A percentile compares a stretch with the other conserved stretches of the same genome.
Evolutionary conservation across 371 early-diverging fungal genomes (phyloP).

Genomic region (Apophysomyces sp.): DNA sequence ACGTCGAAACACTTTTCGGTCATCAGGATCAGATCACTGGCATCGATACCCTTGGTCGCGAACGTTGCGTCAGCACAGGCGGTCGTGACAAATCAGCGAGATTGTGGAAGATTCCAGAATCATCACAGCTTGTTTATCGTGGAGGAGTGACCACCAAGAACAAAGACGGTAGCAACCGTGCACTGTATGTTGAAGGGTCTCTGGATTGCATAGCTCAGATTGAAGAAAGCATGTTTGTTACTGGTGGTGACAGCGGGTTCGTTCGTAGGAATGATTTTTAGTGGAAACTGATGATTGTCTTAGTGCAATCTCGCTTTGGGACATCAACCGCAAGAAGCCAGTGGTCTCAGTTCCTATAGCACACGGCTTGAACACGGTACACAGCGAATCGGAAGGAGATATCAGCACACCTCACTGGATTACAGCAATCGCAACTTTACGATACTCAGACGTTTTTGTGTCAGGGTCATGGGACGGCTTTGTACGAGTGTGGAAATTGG

Average conservation of each 20-base stretch:
- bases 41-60: slow-evolving; percentile 79
- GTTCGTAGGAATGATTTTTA: slow-evolving; percentile 1
- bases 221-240: slow-evolving; percentile 88
- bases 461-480: slow-evolving; percentile 92
- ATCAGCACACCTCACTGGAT: slow-evolving; percentile 77
- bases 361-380: slow-evolving; percentile 69
- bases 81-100: slow-evolving; percentile 89
- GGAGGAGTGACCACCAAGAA: slow-evolving; percentile 69
- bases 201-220: slow-evolving; percentile 88
- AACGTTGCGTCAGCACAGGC: slow-evolving; percentile 93
- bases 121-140: slow-evolving; percentile 90
- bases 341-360: slow-evolving; percentile 70
- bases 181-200: slow-evolving; percentile 65
- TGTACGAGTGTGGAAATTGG: slow-evolving; percentile 86
- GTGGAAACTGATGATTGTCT: not conserved
- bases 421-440: slow-evolving; percentile 77
- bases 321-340: slow-evolving; percentile 87
- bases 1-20: slow-evolving; percentile 97
- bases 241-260: slow-evolving; percentile 88
- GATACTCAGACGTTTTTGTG: slow-evolving; percentile 87
- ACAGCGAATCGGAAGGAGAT: slow-evolving; percentile 36
- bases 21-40: slow-evolving; percentile 89
- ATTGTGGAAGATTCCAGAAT: slow-evolving; percentile 94
- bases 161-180: slow-evolving; percentile 18
- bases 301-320: slow-evolving; percentile 85